Evolutionary conservation across 2,329 filamentous ascomycete species (phyloP), one percentile per base, ranked within the genome.

Genomic region (Colletotrichum tabaci): DNA sequence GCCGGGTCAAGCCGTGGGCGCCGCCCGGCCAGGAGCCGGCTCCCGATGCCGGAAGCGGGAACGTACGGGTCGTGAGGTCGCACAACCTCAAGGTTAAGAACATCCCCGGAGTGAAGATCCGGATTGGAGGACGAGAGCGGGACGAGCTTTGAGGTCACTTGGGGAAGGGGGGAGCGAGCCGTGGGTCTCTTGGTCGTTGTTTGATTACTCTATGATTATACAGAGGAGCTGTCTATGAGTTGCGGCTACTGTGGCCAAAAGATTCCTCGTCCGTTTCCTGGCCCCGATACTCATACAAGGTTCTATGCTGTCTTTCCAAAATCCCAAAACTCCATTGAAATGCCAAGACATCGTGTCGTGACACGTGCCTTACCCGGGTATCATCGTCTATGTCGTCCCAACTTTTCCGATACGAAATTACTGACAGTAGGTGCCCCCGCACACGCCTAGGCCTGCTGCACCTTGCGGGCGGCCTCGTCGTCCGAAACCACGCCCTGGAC

Each of bases 1-100:
- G 79, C 4, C 74, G 78, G 8, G 72, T 82, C 57, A 79, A 78
- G 73, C 78, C 80, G 2, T 83, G 80, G 81, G 76, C 74, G 26
- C 77, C 77, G 44, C 75, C 77, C 1, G 79, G 78, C 2, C 76
- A 76, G 30, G 75, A 75, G 12, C 74, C 76, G 2, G 74, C 73
- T 13, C 74, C 76, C 26, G 74, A 77, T 1, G 73, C 77, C 52
- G 71, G 74, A 1, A 73, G 70, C 1, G 76, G 77, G 2, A 77
- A 38, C 38, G 60, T 64, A 23, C 55, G 75, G 1, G 73, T 77
- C 44, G 75, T 75, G 26, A 76, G 76, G 1, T 76, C 75, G 35
- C 74, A 70, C 26, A 77, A 72, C 23, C 69, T 77, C 40, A 76
- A 74, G 6, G 73, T 78, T 8, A 71, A 65, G 30, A 76, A 77